These are phyloP conservation scores for Globisporangium ultimum DNA, from an alignment of 352 stramenopile species.

Conservation along the genomic window DNA sequence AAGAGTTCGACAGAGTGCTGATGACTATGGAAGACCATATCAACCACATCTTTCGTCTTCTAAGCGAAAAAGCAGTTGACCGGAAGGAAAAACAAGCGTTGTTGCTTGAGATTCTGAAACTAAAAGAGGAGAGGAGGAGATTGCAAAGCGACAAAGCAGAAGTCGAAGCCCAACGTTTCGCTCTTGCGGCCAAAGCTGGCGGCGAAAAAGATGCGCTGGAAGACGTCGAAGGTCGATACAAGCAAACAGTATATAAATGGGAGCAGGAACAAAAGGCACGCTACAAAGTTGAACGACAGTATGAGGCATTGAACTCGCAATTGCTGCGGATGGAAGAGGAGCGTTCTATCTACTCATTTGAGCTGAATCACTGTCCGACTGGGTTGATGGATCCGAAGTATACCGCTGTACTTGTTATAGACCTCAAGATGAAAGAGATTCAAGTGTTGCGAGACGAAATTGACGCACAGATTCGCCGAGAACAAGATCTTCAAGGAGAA, in stretches of 20 bases:
- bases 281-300: constrained; percentile 32
- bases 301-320: constrained; percentile 28
- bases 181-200: constrained; percentile 32
- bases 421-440: constrained; percentile 57
- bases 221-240: constrained; percentile 50
- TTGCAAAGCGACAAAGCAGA: constrained; percentile 28
- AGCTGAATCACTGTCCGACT: constrained; percentile 38
- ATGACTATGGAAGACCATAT: constrained; percentile 1
- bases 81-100: constrained; percentile 42
- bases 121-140: constrained; percentile 42
- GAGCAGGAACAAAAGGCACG: constrained; percentile 46
- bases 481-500: constrained; percentile 8
- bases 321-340: constrained; percentile 54
- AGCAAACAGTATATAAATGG: constrained; percentile 50
- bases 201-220: constrained; percentile 48
- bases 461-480: not conserved
- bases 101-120: constrained; percentile 39
- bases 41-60: constrained; percentile 3
- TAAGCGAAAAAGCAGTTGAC: constrained; percentile 20
- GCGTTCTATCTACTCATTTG: constrained; percentile 34
- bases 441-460: constrained; percentile 8
- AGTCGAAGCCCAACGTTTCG: constrained; percentile 17
- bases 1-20: not conserved
- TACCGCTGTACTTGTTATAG: constrained; percentile 35
- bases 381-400: constrained; percentile 22